phyloP scores from a whole-genome alignment of 306 rosid species.

The Crataegus laevigata region DNA sequence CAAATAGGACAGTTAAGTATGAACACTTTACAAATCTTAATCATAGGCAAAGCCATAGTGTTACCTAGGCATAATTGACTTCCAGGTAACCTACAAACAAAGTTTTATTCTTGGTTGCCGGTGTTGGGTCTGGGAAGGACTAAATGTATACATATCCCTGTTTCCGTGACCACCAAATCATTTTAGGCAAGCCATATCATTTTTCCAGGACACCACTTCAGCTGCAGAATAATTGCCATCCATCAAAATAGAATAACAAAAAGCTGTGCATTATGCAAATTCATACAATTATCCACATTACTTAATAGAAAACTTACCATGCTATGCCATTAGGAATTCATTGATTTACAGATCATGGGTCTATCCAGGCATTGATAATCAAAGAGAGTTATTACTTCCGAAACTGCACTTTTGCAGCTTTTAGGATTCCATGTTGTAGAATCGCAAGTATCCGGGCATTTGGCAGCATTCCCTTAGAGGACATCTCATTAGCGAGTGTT shows the following conservation, averaged over 20 bases:
- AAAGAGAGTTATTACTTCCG: background rate
- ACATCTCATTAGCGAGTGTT: conserved; percentile 45
- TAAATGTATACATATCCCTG: background rate
- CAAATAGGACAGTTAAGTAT: background rate
- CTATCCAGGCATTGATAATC: conserved; percentile 11
- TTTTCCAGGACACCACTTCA: background rate
- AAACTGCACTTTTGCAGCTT: conserved; percentile 47
- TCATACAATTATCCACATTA: background rate
- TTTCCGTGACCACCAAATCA: background rate
- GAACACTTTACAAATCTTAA: background rate
- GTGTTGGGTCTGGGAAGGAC: background rate
- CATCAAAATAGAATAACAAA: background rate
- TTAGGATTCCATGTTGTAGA: conserved; percentile 42
- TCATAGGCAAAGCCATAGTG: background rate
- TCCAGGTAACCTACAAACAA: background rate
- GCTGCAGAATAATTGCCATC: background rate
- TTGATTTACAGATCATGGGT: conserved; percentile 5
- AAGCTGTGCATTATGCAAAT: background rate
- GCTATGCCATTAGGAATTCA: background rate
- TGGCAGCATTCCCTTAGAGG: conserved; percentile 41
- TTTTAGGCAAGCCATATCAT: background rate
- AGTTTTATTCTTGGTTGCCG: background rate
- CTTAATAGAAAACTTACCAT: background rate
- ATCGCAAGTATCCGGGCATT: conserved; percentile 15
- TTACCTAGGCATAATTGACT: background rate